Evolutionary conservation across 116 monocot genomes (phyloP).

Genomic region (Trichopus zeylanicus): DNA sequence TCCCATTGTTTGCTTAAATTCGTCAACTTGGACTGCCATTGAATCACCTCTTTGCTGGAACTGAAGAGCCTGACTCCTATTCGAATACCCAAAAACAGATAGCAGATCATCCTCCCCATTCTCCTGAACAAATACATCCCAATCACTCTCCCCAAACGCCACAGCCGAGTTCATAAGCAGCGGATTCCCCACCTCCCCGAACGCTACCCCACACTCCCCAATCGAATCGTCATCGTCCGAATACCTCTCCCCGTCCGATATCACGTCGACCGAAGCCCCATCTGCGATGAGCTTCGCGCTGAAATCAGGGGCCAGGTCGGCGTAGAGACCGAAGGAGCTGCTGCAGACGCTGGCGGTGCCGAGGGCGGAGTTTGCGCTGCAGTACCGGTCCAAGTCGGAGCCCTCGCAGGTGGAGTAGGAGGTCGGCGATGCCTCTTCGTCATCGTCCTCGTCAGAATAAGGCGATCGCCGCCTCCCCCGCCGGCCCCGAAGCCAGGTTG

Average conservation of each 20-base stretch:
- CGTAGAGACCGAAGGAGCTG: slow-evolving; percentile 38
- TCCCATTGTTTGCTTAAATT: no score
- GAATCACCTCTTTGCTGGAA: no score
- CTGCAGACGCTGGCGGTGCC: slow-evolving; percentile 59
- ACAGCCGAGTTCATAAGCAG: slow-evolving; percentile 49
- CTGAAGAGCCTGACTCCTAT: background rate
- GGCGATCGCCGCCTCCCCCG: no score
- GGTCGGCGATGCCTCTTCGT: slow-evolving; percentile 7
- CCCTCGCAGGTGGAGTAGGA: slow-evolving; percentile 68
- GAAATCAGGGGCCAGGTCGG: slow-evolving; percentile 29
- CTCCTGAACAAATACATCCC: slow-evolving; percentile 60
- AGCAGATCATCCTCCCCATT: slow-evolving; percentile 15
- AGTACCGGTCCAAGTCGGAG: slow-evolving; percentile 75
- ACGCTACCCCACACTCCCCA: no score
- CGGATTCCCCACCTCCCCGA: slow-evolving; percentile 25
- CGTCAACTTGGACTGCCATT: no score
- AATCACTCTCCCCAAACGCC: slow-evolving; percentile 67
- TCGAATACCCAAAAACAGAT: background rate
- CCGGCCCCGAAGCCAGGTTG: no score
- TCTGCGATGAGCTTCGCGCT: no score
- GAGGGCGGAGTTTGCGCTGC: slow-evolving; percentile 74
- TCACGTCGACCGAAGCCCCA: no score
- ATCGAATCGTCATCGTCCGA: no score
- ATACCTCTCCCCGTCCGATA: no score
- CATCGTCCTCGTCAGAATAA: no score